Evolutionary conservation across 371 early-diverging fungal genomes (phyloP).

Genomic region (Mortierella polycephala): DNA sequence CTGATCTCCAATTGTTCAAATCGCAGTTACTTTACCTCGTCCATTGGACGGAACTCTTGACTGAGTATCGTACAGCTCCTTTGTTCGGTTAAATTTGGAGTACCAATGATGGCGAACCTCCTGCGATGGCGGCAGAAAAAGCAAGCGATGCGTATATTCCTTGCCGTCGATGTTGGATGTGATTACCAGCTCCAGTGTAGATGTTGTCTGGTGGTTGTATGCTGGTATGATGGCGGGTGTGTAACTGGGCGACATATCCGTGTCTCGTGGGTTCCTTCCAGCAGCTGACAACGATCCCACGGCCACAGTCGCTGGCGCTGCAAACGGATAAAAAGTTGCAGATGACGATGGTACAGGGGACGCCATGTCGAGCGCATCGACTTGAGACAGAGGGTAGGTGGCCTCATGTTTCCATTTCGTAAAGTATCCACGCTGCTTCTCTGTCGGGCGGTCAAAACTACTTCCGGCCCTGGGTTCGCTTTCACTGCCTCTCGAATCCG

Average conservation of each 20-base stretch:
- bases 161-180: conserved; percentile 39
- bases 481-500: conserved; percentile 24
- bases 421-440: conserved; percentile 62
- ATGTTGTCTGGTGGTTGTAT: conserved; percentile 28
- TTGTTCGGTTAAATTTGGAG: conserved; percentile 37
- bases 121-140: conserved; percentile 44
- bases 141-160: conserved; percentile 35
- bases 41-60: conserved; percentile 8
- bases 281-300: conserved; percentile 55
- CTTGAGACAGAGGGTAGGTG: conserved; percentile 61
- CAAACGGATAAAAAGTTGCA: conserved; percentile 59
- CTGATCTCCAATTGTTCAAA: not conserved
- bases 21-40: conserved; percentile 10
- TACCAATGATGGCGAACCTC: conserved; percentile 50
- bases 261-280: conserved; percentile 14
- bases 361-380: conserved; percentile 69
- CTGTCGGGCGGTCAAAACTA: conserved; percentile 29
- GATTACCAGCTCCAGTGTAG: conserved; percentile 36
- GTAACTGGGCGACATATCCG: conserved; percentile 55
- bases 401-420: conserved; percentile 77
- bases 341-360: conserved; percentile 61
- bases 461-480: conserved; percentile 14
- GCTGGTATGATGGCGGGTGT: conserved; percentile 2
- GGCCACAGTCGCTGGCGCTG: conserved; percentile 54
- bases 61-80: conserved; percentile 23